Evolutionary conservation across 805 yeast species (phyloP), one percentile per base, ranked within the genome.

Genomic region (Nakazawaea ishiwadae): DNA sequence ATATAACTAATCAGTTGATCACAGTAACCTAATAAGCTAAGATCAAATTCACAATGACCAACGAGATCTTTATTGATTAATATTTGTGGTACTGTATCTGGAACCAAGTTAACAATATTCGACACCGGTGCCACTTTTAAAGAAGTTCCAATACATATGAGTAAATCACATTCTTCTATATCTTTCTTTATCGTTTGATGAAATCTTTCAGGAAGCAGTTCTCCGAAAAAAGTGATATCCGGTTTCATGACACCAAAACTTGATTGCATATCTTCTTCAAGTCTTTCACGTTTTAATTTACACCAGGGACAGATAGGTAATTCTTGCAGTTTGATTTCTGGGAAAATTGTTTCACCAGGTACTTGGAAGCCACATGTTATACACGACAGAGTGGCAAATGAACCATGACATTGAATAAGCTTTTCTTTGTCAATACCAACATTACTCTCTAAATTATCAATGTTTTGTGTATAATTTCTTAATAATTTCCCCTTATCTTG

Each of bases 81-180:
- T 4, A 90, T 69, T 60, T 88, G 95, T 0, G 96, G 96, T 2
- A 85, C 79, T n/a, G 73, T 59, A n/a, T 71, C 70, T 0, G 82
- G 79, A 2, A 89, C 64, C 61, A 75, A 69, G 47, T 86, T 81
- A n/a, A 86, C 90, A 44, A 89, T 85, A 40, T 86, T 89, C 40
- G 88, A 79, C 4, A 90, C 96, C 0, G 97, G 97, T 0, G 95
- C 88, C 18, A 89, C 97, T 55, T 89, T 86, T 49, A 89, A 69
- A 16, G 96, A 88, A 0, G 97, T 89, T 14, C 97, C 97, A 27
- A 89, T 81, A 58, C 95, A 84, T 4, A 89, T 70, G 34, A 90
- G 64, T 41, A 89, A 65, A 59, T 90, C 97, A 60, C 96, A 86
- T 31, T 73, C 66, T 15, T 61, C 51, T 5, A 81, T 67, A 55